Evolutionary conservation across 2,329 filamentous ascomycete species (phyloP).

Genomic region (Penicillium sp.): DNA sequence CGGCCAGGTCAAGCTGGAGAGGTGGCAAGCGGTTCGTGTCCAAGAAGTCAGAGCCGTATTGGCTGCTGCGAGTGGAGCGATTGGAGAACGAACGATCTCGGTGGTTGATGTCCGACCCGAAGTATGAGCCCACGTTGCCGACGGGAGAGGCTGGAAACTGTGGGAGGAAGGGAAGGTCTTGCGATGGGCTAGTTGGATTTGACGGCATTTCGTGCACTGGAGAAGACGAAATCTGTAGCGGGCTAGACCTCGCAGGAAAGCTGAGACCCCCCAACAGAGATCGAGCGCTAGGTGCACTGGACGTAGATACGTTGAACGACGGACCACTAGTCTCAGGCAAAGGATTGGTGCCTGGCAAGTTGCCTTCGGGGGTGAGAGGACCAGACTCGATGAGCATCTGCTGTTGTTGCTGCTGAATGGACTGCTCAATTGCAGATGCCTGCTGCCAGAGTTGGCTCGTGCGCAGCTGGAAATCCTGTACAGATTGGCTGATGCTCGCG

Average conservation of each 20-base stretch:
- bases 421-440: conserved; percentile 43
- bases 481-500: conserved; percentile 40
- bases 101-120: conserved; percentile 31
- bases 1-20: conserved; percentile 33
- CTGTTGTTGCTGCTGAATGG: conserved; percentile 47
- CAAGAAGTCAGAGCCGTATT: conserved; percentile 35
- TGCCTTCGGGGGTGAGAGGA: conserved; percentile 60
- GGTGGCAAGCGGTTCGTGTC: conserved; percentile 31
- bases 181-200: conserved; percentile 35
- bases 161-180: conserved; percentile 30
- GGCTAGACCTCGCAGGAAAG: conserved; percentile 37
- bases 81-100: conserved; percentile 45
- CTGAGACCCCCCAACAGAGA: conserved; percentile 38
- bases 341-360: conserved; percentile 53
- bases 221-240: conserved; percentile 36
- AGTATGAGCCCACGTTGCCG: conserved; percentile 31
- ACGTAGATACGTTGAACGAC: conserved; percentile 26
- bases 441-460: conserved; percentile 47
- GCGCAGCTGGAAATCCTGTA: conserved; percentile 45
- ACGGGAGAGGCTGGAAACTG: conserved; percentile 37
- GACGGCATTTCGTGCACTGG: conserved; percentile 33
- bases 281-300: conserved; percentile 31
- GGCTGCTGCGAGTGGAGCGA: conserved; percentile 39
- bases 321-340: conserved; percentile 30
- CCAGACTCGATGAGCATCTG: conserved; percentile 44